Evolutionary conservation across 306 rosid genomes (phyloP).

Genomic region (Medicago ruthenica): DNA sequence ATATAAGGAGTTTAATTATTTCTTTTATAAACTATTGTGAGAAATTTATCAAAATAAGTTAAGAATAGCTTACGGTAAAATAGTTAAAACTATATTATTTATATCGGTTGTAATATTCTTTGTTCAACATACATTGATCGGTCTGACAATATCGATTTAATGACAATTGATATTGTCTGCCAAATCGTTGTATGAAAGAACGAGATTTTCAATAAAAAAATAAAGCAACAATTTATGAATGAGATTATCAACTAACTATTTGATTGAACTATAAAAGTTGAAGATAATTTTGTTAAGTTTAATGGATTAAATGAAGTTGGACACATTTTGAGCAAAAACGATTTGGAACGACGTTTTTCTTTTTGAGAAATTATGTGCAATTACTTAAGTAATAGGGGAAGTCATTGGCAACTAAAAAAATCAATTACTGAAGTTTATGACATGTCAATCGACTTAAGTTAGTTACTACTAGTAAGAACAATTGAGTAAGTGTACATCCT

Average conservation of each 20-base stretch:
- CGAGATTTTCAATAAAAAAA: too few species aligned
- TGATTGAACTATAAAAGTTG: too few species aligned
- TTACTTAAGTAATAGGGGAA: neutral
- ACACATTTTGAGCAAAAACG: neutral
- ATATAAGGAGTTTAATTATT: too few species aligned
- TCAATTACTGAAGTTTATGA: neutral
- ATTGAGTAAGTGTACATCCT: neutral
- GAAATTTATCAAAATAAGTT: neutral
- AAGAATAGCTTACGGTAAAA: neutral
- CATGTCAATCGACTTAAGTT: neutral
- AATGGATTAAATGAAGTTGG: too few species aligned
- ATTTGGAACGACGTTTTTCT: neutral
- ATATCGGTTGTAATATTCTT: neutral
- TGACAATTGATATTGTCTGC: too few species aligned
- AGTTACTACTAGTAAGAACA: too few species aligned
- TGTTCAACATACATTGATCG: neutral
- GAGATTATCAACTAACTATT: too few species aligned
- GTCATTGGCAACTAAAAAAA: neutral
- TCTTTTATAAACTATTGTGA: neutral
- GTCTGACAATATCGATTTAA: too few species aligned
- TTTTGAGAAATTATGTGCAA: too few species aligned
- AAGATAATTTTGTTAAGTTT: too few species aligned
- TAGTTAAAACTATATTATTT: neutral
- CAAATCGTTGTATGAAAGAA: too few species aligned
- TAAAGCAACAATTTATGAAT: too few species aligned